Evolutionary conservation across 2,329 filamentous ascomycete genomes (phyloP), one percentile per base, ranked within the genome.

Genomic region (Aureobasidium subglaciale): DNA sequence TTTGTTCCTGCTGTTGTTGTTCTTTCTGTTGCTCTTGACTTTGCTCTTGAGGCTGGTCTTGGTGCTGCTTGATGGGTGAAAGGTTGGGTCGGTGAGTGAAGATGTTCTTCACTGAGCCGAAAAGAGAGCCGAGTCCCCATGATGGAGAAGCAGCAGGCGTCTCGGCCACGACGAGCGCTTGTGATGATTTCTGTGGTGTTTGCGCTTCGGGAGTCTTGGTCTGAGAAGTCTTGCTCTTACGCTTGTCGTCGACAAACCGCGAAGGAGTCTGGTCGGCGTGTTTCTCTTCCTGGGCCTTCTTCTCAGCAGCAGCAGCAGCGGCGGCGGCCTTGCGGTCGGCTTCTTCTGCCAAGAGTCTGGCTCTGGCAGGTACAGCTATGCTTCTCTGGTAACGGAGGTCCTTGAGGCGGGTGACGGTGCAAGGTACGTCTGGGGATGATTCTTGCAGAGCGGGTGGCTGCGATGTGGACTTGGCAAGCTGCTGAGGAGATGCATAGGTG

Each of bases 81-180:
- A 54, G 18, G 29, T 15, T 54, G 29, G 50, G 50, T 18, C 37
- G 37, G 50, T 43, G 25, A 3, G 50, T 13, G 29, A 54, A 54
- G 38, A 54, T 54, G 20, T 27, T 43, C 20, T 30, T 54, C 13
- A 54, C 50, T 15, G 50, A 54, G 38, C 50, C 50, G n/a, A 54
- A 54, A 11, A 54, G 50, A 10, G 50, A 54, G 25, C 38, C 25
- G 16, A 54, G 29, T 15, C 50, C 50, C 50, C 50, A 54, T 35
- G 50, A 41, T 54, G 50, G 50, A 34, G 50, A 54, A 22, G 50
- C 38, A 15, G 50, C 13, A 4, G 50, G 37, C n/a, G 50, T 43
- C 27, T 54, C 13, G n/a, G 34, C 38, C 35, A 10, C 35, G 4
- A 29, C n/a, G 50, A 54, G 11, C 22, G n/a, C 22, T 27, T 43